A percentile compares a stretch with the other conserved stretches of the same genome.
phyloP scores from a whole-genome alignment of 257 asterid species.

The Craterostigma plantagineum region DNA sequence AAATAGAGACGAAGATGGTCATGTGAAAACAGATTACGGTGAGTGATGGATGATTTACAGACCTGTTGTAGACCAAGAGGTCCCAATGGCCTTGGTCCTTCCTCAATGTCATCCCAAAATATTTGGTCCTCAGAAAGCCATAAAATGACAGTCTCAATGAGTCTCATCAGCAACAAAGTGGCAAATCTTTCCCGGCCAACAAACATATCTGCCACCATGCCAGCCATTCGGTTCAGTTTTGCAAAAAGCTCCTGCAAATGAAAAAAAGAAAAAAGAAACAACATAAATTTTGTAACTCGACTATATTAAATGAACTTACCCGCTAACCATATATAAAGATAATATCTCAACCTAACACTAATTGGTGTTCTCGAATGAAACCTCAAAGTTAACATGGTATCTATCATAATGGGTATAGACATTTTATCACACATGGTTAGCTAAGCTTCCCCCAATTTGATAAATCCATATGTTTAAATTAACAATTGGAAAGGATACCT shows the following conservation, averaged over 20 bases:
- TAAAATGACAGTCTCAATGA: conserved; percentile 83
- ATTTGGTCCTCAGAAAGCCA: conserved; percentile 95
- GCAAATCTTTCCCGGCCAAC: conserved; percentile 96
- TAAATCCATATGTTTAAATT: no score
- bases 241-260: conserved; percentile 71
- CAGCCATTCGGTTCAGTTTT: conserved; percentile 77
- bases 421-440: no score
- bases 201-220: conserved; percentile 86
- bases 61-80: conserved; percentile 94
- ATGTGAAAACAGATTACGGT: conserved; percentile 6
- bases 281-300: neutral
- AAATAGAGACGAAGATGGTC: conserved; percentile 3
- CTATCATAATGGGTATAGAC: no score
- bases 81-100: conserved; percentile 82
- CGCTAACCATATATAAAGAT: no score
- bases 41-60: conserved; percentile 11
- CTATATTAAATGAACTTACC: neutral
- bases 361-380: no score
- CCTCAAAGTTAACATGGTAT: no score
- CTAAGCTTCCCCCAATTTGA: no score
- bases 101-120: conserved; percentile 93
- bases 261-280: neutral
- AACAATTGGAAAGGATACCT: no score
- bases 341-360: no score
- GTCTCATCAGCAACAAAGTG: conserved; percentile 79